phyloP scores from a whole-genome alignment of 805 yeast species.

The Cyberlindnera galapagoensis region DNA sequence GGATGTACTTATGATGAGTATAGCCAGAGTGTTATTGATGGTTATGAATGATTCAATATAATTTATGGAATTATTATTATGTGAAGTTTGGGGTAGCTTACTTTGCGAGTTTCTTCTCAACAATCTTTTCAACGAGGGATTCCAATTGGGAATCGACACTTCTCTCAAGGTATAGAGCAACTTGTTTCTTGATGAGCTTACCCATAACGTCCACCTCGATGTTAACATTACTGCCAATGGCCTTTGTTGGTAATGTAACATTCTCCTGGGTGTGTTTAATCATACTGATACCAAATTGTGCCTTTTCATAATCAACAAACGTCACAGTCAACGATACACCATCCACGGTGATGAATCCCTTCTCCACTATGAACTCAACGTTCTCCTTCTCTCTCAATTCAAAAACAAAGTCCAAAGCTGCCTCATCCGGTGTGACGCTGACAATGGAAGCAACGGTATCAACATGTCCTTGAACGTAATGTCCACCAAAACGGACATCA shows the following conservation, averaged over 20 bases:
- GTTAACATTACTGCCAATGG: conserved; percentile 62
- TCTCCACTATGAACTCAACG: conserved; percentile 76
- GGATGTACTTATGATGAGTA: conserved; percentile 36
- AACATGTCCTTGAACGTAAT: conserved; percentile 95
- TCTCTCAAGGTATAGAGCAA: conserved; percentile 40
- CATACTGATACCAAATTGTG: conserved; percentile 78
- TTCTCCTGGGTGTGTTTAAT: conserved; percentile 83
- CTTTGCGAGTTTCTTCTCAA: conserved; percentile 35
- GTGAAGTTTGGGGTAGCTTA: not conserved
- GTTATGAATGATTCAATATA: conserved; percentile 4
- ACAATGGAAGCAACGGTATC: conserved; percentile 51
- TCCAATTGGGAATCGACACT: conserved; percentile 24
- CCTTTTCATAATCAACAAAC: conserved; percentile 52
- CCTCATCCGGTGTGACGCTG: conserved; percentile 45
- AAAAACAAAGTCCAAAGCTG: conserved; percentile 73
- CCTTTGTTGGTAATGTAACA: conserved; percentile 66
- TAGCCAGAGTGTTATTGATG: conserved; percentile 8
- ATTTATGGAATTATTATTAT: not conserved
- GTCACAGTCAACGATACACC: conserved; percentile 92
- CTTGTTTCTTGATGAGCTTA: conserved; percentile 84
- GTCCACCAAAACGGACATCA: conserved; percentile 91
- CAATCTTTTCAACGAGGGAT: conserved; percentile 21
- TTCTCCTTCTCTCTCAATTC: conserved; percentile 55
- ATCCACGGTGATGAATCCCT: conserved; percentile 89
- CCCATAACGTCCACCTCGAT: conserved; percentile 95